Evolutionary conservation across 768 basidiomycete genomes (phyloP).

Genomic region (Xanthoconium stramineum): DNA sequence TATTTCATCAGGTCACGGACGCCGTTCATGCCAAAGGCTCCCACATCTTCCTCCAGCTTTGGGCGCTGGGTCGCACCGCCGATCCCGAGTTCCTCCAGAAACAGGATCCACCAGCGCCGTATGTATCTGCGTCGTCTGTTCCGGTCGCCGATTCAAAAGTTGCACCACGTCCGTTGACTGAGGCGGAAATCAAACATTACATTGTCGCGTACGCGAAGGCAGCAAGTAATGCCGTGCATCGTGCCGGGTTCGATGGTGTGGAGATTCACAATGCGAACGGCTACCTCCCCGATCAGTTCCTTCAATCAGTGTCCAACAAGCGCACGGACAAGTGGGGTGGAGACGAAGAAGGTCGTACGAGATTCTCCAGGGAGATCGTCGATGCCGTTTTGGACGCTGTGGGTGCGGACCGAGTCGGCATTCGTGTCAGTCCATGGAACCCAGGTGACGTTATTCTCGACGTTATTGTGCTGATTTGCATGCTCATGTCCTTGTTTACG

Average conservation of each 20-base stretch:
- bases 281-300: not conserved
- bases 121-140: not conserved
- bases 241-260: not conserved
- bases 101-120: not conserved
- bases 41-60: slow-evolving; percentile 11
- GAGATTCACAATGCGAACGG: not conserved
- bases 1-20: slow-evolving; percentile 39
- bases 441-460: not conserved
- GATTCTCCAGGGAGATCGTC: not conserved
- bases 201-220: not conserved
- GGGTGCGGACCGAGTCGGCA: not conserved
- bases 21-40: slow-evolving; percentile 55
- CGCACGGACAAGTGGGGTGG: not conserved
- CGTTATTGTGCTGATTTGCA: not conserved
- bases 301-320: not conserved
- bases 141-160: not conserved
- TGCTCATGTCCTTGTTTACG: not conserved
- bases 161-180: not conserved
- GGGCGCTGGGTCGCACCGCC: not conserved
- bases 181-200: not conserved
- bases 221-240: not conserved
- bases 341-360: not conserved
- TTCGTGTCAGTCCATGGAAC: not conserved
- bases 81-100: not conserved
- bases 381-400: not conserved